Percentiles rank a stretch among this genome's conserved stretches.
Conservation (phyloP, 2,329 filamentous ascomycete species). For the Pseudogymnoascus sp. region DNA sequence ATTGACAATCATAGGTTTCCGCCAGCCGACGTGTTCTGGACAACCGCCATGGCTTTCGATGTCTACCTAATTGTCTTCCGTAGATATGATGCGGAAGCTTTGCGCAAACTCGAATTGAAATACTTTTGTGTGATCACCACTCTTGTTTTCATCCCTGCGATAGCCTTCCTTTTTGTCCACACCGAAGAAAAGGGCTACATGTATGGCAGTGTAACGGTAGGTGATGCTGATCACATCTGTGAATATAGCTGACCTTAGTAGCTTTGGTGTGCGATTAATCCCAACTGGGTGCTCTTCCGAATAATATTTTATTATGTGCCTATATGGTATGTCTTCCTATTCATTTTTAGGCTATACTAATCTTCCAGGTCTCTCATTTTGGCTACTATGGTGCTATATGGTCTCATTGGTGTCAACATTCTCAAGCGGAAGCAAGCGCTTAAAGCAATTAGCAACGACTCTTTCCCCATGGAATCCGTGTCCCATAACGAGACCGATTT, state of each 20-base stretch:
- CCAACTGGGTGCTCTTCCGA: slow-evolving; percentile 59
- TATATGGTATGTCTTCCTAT: slow-evolving; percentile 44
- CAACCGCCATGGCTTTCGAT: slow-evolving; percentile 70
- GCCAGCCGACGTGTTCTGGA: slow-evolving; percentile 65
- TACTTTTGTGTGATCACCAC: slow-evolving; percentile 64
- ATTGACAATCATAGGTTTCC: slow-evolving; percentile 49
- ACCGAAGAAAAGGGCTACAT: slow-evolving; percentile 37
- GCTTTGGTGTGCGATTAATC: slow-evolving; percentile 69
- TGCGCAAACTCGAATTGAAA: slow-evolving; percentile 59
- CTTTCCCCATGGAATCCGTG: slow-evolving; percentile 22
- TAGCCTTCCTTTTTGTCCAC: slow-evolving; percentile 57
- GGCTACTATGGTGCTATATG: slow-evolving; percentile 54
- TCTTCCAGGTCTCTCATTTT: slow-evolving; percentile 48
- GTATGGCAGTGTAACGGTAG: slow-evolving; percentile 57
- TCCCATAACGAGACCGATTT: slow-evolving; percentile 16
- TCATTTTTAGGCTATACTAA: slow-evolving; percentile 12
- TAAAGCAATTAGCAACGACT: slow-evolving; percentile 31
- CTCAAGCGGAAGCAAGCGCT: slow-evolving; percentile 56
- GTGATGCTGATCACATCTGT: slow-evolving; percentile 10
- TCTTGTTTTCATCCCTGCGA: slow-evolving; percentile 56
- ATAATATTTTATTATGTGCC: slow-evolving; percentile 66
- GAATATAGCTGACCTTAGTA: slow-evolving; percentile 12
- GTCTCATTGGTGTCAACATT: slow-evolving; percentile 53
- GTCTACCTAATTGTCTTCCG: slow-evolving; percentile 74
- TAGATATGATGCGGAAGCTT: slow-evolving; percentile 57